A percentile compares a stretch with the other conserved stretches of the same genome.
These are phyloP conservation scores for Lotus japonicus DNA, from an alignment of 306 rosid species.

Conservation along the genomic window DNA sequence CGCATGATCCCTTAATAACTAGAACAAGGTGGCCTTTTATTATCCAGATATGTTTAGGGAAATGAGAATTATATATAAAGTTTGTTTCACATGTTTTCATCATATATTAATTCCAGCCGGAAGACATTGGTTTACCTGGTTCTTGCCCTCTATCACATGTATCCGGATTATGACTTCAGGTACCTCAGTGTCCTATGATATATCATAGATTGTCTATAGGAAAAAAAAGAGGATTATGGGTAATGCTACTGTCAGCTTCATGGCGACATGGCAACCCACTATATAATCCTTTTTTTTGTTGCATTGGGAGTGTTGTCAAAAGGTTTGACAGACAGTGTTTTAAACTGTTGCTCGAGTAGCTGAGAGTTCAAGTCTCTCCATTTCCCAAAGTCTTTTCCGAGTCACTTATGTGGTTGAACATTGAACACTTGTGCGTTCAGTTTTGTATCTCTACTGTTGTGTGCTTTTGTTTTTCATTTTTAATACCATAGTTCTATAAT, in stretches of 20 bases:
- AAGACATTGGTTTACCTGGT: slow-evolving; percentile 90
- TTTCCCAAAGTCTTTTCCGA: slow-evolving; percentile 60
- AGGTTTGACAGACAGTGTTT: slow-evolving; percentile 95
- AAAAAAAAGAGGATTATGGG: slow-evolving; percentile 88
- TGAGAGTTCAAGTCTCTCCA: slow-evolving; percentile 99
- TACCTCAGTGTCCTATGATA: slow-evolving; percentile 45
- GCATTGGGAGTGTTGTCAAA: slow-evolving; percentile 98
- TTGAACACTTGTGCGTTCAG: background rate
- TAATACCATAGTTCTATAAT: slow-evolving; percentile 38
- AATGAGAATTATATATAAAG: slow-evolving; percentile 14
- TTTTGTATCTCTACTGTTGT: slow-evolving; percentile 8
- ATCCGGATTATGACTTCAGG: slow-evolving; percentile 99
- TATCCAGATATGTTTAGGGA: slow-evolving; percentile 25
- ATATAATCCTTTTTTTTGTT: slow-evolving; percentile 61
- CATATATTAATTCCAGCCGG: slow-evolving; percentile 61
- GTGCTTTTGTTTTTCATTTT: slow-evolving; percentile 23
- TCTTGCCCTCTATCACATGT: slow-evolving; percentile 85
- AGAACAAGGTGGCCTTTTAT: slow-evolving; percentile 63
- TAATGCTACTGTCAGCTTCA: slow-evolving; percentile 96
- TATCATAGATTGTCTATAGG: background rate
- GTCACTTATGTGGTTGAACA: slow-evolving; percentile 23
- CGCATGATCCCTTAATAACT: slow-evolving; percentile 50
- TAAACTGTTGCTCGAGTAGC: slow-evolving; percentile 92
- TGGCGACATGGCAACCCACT: slow-evolving; percentile 98
- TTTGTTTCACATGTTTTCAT: slow-evolving; percentile 28